Conservation (phyloP, 73 alveolate genomes). For the Paramecium sexaurelia region DNA sequence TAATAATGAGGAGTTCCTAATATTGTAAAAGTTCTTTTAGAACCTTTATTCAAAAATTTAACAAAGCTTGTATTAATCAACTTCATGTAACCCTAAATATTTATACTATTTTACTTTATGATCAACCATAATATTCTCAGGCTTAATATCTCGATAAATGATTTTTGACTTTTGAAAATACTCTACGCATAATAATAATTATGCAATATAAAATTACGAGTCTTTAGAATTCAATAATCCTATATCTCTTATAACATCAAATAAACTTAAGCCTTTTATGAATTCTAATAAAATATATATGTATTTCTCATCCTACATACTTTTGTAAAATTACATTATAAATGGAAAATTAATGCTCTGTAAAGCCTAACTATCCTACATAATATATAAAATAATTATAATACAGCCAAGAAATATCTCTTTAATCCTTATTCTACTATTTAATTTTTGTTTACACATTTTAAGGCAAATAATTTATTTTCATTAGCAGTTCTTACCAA, state of each 20-base stretch:
- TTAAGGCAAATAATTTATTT: constrained; percentile 71
- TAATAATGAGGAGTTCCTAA: constrained; percentile 83
- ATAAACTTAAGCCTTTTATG: constrained; percentile 76
- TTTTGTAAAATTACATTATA: constrained; percentile 75
- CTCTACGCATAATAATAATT: constrained; percentile 73
- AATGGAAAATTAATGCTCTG: constrained; percentile 73
- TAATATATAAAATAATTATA: not conserved
- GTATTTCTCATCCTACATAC: constrained; percentile 72
- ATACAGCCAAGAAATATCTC: constrained; percentile 53
- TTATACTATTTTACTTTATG: constrained; percentile 28
- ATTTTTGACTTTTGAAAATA: constrained; percentile 77
- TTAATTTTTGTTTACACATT: constrained; percentile 69
- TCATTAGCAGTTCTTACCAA: constrained; percentile 49
- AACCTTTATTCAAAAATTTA: constrained; percentile 50
- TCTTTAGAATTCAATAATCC: constrained; percentile 68
- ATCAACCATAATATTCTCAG: constrained; percentile 84
- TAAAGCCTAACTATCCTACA: constrained; percentile 66
- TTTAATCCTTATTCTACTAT: constrained; percentile 64
- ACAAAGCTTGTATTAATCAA: constrained; percentile 80
- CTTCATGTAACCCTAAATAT: constrained; percentile 63
- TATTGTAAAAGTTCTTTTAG: constrained; percentile 71
- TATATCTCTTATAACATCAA: constrained; percentile 79
- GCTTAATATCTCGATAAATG: constrained; percentile 80
- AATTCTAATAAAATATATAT: constrained; percentile 72
- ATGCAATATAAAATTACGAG: constrained; percentile 77